Evolutionary conservation across 2,329 filamentous ascomycete genomes (phyloP), one percentile per base, ranked within the genome.

Genomic region (Hypomyces perniciosus): DNA sequence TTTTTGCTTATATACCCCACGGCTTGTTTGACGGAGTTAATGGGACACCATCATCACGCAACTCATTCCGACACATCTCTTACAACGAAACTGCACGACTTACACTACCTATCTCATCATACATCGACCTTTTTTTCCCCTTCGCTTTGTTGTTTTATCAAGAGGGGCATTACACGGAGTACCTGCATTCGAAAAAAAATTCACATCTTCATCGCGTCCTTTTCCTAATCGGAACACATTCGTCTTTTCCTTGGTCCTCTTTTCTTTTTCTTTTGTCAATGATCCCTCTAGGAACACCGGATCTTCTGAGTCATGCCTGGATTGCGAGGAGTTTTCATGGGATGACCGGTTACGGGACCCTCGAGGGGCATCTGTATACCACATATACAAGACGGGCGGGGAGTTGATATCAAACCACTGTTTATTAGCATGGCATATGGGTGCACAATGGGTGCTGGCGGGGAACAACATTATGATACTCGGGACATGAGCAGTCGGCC

Each of bases 121-220:
- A 37, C 50, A 51, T 56, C 54, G 51, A 30, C 54, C 54, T 56
- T 51, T 39, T 49, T 44, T 38, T 33, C 33, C 44, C 27, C 10
- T 29, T 44, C 47, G 41, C 27, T 53, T 56, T 56, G 39, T 57
- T 50, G 41, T 55, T 54, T 49, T 46, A 74, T 52, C 65, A 74
- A 71, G 61, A 71, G 65, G 66, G 71, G 72, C 73, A 73, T 73
- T 62, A 65, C 58, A 72, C 61, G 72, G 73, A 74, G 72, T 69
- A 73, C 67, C 20, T 72, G 72, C 72, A 73, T 75, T 70, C 70
- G 71, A 71, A 71, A 72, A 66, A 63, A 55, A 59, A 54, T 53
- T 53, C 44, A 35, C 46, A 42, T 56, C 64, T 59, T 54, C 41
- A n/a, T 26, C 57, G 57, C 59, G 61, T 53, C 56, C 58, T 59